These are phyloP conservation scores for Malus sieversii DNA, from an alignment of 306 rosid genomes.

Conservation along the genomic window DNA sequence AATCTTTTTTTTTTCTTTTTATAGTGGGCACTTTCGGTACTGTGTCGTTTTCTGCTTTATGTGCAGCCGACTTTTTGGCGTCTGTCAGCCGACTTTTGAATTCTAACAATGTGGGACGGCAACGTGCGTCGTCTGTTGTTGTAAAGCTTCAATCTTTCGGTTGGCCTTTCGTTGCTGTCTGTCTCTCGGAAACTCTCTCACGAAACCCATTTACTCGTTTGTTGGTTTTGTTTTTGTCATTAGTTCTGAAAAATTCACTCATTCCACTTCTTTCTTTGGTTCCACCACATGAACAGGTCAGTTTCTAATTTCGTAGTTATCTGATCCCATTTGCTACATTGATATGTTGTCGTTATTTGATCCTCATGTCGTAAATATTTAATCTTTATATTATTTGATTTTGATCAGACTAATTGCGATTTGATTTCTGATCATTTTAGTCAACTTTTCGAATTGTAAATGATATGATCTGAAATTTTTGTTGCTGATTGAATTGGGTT, in stretches of 20 bases:
- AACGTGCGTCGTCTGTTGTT: conserved; percentile 43
- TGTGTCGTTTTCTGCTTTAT: conserved; percentile 10
- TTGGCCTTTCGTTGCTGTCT: conserved; percentile 24
- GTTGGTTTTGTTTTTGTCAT: conserved; percentile 1
- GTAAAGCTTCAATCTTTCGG: conserved; percentile 55
- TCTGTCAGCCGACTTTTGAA: conserved; percentile 27
- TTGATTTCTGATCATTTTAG: no score
- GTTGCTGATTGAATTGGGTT: conserved; percentile 5
- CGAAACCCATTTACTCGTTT: conserved; percentile 10
- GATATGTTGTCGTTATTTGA: no score
- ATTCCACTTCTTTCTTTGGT: not conserved
- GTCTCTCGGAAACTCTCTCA: not conserved
- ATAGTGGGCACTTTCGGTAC: conserved; percentile 23
- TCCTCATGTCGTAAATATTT: no score
- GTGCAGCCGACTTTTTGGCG: conserved; percentile 40
- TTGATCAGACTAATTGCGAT: no score
- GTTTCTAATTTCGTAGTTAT: not conserved
- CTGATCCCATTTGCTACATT: no score
- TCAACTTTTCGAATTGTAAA: not conserved
- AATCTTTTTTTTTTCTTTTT: not conserved
- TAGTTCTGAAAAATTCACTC: not conserved
- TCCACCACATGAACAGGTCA: conserved; percentile 29
- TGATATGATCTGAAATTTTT: not conserved
- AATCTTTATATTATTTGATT: no score
- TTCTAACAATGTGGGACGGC: conserved; percentile 4